A percentile compares a stretch with the other conserved stretches of the same genome.
Conservation (phyloP, 2,329 filamentous ascomycete genomes). For the Elsinoe ampelina region DNA sequence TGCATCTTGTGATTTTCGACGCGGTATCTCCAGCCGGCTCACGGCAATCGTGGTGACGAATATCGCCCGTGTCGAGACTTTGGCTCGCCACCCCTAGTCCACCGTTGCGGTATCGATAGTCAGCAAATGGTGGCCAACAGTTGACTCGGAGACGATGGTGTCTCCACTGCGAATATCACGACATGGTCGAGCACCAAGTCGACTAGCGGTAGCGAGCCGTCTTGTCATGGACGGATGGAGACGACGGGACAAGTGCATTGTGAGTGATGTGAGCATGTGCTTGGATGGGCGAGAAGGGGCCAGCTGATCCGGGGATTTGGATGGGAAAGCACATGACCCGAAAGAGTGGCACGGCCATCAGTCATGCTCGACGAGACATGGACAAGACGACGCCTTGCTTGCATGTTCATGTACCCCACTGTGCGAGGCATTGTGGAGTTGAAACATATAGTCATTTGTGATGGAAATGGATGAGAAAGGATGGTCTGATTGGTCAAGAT, state of each 20-base stretch:
- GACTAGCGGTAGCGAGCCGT: not conserved
- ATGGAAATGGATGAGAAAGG: not conserved
- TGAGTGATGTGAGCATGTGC: not conserved
- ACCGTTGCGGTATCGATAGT: constrained; percentile 10
- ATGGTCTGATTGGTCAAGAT: not conserved
- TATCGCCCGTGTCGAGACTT: not conserved
- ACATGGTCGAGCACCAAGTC: not conserved
- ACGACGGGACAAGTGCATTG: not conserved
- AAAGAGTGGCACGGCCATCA: not conserved
- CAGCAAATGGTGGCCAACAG: constrained; percentile 7
- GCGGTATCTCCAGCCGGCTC: not conserved
- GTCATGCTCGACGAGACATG: not conserved
- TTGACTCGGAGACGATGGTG: constrained; percentile 6
- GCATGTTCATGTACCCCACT: constrained; percentile 1
- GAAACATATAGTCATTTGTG: not conserved
- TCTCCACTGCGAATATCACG: not conserved
- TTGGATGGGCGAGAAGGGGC: not conserved
- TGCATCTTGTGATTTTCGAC: too few species aligned
- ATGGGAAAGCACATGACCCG: not conserved
- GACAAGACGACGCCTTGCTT: not conserved
- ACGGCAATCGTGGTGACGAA: not conserved
- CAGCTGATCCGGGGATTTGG: not conserved
- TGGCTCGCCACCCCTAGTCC: not conserved
- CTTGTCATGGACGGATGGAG: not conserved
- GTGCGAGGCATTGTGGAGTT: not conserved